Evolutionary conservation across 345 rosid genomes (phyloP).

Genomic region (Mallotus nudiflorus): DNA sequence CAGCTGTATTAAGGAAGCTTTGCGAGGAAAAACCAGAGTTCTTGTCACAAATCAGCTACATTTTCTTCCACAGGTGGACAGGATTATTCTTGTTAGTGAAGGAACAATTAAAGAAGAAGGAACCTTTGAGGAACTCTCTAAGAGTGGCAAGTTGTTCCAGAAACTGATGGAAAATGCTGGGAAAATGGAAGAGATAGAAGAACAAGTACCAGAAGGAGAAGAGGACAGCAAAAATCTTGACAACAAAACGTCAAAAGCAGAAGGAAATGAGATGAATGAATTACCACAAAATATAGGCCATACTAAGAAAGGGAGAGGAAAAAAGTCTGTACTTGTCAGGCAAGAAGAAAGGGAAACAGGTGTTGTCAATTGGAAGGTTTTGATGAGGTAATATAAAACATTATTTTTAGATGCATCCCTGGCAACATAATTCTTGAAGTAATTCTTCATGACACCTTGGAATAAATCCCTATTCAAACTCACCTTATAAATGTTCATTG

Average conservation of each 20-base stretch:
- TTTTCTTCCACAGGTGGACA: conserved; percentile 96
- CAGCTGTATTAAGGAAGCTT: conserved; percentile 78
- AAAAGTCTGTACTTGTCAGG: conserved; percentile 87
- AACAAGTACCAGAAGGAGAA: conserved; percentile 65
- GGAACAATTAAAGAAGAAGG: conserved; percentile 94
- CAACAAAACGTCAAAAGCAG: conserved; percentile 36
- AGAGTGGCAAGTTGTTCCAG: conserved; percentile 67
- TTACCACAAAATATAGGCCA: conserved; percentile 36
- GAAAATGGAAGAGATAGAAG: conserved; percentile 69
- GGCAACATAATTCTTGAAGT: not conserved
- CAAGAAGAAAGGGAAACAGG: conserved; percentile 98
- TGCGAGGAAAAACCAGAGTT: conserved; percentile 83
- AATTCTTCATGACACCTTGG: not conserved
- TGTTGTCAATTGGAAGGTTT: conserved; percentile 75
- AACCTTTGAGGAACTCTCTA: conserved; percentile 81
- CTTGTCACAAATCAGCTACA: conserved; percentile 99
- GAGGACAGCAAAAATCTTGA: conserved; percentile 47
- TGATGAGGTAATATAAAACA: conserved; percentile 52
- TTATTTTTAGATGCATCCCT: not conserved
- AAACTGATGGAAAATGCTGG: conserved; percentile 99
- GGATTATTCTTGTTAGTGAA: conserved; percentile 83
- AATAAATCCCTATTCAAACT: not conserved
- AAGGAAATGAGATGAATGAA: conserved; percentile 50
- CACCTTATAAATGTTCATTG: not conserved
- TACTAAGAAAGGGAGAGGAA: conserved; percentile 52